Evolutionary conservation across 441 rosid genomes (phyloP), one percentile per base, ranked within the genome.

Genomic region (Mallotus japonicus): DNA sequence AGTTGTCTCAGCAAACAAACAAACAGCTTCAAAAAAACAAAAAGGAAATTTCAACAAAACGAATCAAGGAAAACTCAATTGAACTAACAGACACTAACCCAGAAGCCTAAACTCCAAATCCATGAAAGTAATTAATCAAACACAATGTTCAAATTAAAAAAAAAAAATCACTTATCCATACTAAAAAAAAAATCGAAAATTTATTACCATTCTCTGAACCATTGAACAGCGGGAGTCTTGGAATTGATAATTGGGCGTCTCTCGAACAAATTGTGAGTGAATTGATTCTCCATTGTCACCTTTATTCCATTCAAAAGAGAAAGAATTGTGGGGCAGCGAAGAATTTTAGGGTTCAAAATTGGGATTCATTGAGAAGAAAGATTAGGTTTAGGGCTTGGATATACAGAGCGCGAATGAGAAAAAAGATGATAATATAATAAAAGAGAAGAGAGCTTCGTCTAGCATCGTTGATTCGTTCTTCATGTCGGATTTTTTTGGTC

Each of bases 191-290:
- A 32, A 62, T 17, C 17, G 60, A 37, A 63, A 44, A 8, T 19
- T 7, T 5, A 46, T 79, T 87, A 92, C 97, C 94, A 92, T 74
- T 90, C 90, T 75, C 73, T 86, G 84, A 85, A 68, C 97, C 98
- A 93, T 77, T 88, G 91, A 42, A 90, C 95, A 63, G 92, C 90
- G 55, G 93, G 95, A 71, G 84, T 50, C 80, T 86, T 90, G 65
- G 96, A 87, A 81, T 74, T 89, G 77, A 84, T 6, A 67, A 93
- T 80, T 62, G 92, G 91, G 42, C 91, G 92, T 74, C 96, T 81
- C 67, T 93, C 97, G 83, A 89, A 93, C 16, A 86, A 75, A 80
- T 65, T 84, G 63, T 90, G 87, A 72, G 72, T 15, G 82, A 66
- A 87, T 57, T 82, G 91, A 56, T 76, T 57, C 72, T 88, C 90